Evolutionary conservation across 192 early-diverging fungal species (phyloP), one percentile per base, ranked within the genome.

Genomic region (Phlyctochytrium arcticum): DNA sequence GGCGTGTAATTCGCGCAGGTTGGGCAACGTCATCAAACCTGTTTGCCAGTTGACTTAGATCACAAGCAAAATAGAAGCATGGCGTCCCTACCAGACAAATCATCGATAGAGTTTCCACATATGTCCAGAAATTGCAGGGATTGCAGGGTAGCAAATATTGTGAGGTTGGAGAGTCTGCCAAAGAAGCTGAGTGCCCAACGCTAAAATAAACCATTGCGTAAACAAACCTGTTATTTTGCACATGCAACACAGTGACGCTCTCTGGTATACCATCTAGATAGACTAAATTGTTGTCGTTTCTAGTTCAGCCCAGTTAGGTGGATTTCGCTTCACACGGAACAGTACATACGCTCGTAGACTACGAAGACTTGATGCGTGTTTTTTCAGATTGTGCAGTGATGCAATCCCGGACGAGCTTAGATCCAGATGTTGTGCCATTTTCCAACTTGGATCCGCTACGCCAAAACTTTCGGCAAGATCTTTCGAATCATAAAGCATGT

Each of bases 51-150:
- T n/a, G 39, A 19, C 21, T n/a, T 44, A 44, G 15, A n/a, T 12
- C 12, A 19, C 39, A 0, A 44, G 39, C 39, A 44, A n/a, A 19
- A 12, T 12, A 44, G 2, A 42, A 44, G 12, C 21, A 12, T 44
- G 1, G 21, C 39, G 21, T n/a, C 39, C 37, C 3, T 62, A 62
- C 60, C 32, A 21, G 64, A 55, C 42, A 65, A 42, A 57, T 65
- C 64, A 1, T 55, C n/a, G 39, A 65, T 10, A 10, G n/a, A 21
- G 44, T 65, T 65, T 9, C 64, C 54, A 6, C 53, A 65, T 6
- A 65, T 57, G 31, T 65, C 64, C 17, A 65, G 54, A 47, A 57
- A 65, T 30, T 65, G 64, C 3, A 65, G 24, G 6, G 61, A 17
- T 58, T 24, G 50, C 10, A 58, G 39, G 2, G 12, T 12, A 19